Evolutionary conservation across 108 stramenopile species (phyloP), one percentile per base, ranked within the genome.

Genomic region (Cafeteria roenbergensis): DNA sequence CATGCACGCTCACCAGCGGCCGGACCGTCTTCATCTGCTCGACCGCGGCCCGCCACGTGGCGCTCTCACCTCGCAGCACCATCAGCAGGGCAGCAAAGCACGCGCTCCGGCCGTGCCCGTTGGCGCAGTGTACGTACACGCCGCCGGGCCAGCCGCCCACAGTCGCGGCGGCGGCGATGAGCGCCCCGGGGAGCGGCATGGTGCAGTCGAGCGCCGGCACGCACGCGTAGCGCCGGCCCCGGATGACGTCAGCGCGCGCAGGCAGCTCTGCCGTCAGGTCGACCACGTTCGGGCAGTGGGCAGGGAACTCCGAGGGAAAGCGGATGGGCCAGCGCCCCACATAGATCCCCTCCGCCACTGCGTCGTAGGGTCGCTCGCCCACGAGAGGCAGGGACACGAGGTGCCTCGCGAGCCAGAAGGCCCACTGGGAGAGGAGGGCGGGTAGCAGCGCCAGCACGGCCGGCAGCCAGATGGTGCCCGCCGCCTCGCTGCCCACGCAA

Each of bases 41-140:
- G 24, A 53, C 8, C 24, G 52, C 52, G 52, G 20, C 52, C 52
- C 24, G 8, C 52, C 52, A 53, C 2, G 1, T 22, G 21, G 21
- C 2, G 1, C 17, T 22, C n/a, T 24, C 24, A 3, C 52, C 52
- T 24, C 52, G 52, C 8, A 9, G 2, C 52, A 53, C n/a, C 24
- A 53, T 21, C 21, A 53, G 17, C 9, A 53, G 24, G 17, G 52
- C 52, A 25, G 52, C 52, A 21, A 53, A 22, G 52, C 52, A 53
- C n/a, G 52, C 52, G 52, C 52, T 53, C 21, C 52, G 20, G 24
- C 52, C 52, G 52, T 53, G 52, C 24, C 52, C 52, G n/a, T 53
- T 53, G 9, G 52, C 52, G 24, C 52, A 53, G 52, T 53, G 52
- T 8, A 53, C 24, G 52, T 53, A 53, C 52, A 53, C 24, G 52